Conservation (phyloP, 345 rosid genomes). For the Crucihimalaya himalaica region DNA sequence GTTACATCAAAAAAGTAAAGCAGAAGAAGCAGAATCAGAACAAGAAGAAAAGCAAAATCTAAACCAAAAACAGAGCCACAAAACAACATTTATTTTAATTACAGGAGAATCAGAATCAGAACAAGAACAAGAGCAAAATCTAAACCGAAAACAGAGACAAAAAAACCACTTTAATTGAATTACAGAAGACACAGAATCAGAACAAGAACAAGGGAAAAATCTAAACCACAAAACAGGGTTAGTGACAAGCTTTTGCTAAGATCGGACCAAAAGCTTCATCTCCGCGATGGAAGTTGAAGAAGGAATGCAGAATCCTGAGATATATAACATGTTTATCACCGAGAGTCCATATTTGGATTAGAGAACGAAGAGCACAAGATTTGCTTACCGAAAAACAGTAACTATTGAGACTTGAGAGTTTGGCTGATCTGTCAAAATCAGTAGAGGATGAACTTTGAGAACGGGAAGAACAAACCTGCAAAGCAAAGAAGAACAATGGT, state of each 20-base stretch:
- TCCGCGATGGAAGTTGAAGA: conserved; percentile 42
- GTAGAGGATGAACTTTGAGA: conserved; percentile 71
- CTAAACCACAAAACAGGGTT: too few species aligned
- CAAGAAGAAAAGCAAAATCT: too few species aligned
- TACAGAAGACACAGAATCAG: too few species aligned
- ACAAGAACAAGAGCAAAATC: too few species aligned
- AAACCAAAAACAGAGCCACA: too few species aligned
- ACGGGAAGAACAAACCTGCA: conserved; percentile 62
- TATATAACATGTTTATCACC: background rate
- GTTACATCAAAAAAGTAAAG: too few species aligned
- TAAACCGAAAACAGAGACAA: too few species aligned
- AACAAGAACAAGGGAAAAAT: too few species aligned
- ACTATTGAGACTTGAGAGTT: background rate
- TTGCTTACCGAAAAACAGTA: conserved; percentile 18
- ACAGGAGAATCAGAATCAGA: too few species aligned
- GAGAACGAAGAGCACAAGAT: background rate
- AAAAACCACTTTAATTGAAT: too few species aligned
- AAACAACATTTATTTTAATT: too few species aligned
- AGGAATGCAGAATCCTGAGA: conserved; percentile 28
- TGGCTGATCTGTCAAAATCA: conserved; percentile 39
- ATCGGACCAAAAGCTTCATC: conserved; percentile 65
- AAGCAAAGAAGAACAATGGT: conserved; percentile 67
- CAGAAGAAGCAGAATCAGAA: too few species aligned
- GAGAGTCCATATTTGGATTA: background rate
- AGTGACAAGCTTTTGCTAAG: conserved; percentile 20